Percentiles rank a stretch among this genome's conserved stretches.
These are phyloP conservation scores for Ceriops tagal DNA, from an alignment of 345 rosid species.

Conservation along the genomic window DNA sequence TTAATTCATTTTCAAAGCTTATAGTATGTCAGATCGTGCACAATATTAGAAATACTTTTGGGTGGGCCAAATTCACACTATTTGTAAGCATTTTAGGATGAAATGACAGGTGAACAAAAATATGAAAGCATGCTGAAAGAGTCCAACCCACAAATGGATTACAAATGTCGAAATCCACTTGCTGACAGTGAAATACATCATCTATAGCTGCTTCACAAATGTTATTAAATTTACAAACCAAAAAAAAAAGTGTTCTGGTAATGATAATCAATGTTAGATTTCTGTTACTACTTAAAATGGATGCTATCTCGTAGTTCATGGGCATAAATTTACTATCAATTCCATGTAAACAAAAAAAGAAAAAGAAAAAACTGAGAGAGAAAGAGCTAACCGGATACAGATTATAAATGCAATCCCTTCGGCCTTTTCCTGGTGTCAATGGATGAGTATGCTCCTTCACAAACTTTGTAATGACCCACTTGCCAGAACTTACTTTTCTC, in stretches of 20 bases:
- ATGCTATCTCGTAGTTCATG: not conserved
- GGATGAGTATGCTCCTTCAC: constrained; percentile 90
- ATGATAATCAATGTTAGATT: not conserved
- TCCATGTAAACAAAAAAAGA: not conserved
- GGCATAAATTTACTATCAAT: not conserved
- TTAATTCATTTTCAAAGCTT: too few species aligned
- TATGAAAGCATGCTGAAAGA: too few species aligned
- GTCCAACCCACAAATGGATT: not conserved
- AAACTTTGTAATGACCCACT: constrained; percentile 88
- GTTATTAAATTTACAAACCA: not conserved
- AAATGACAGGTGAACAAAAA: too few species aligned
- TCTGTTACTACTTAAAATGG: not conserved
- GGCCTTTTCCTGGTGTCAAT: constrained; percentile 80
- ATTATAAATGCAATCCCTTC: constrained; percentile 87
- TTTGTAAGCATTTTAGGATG: too few species aligned
- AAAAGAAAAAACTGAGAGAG: not conserved
- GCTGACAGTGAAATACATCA: not conserved
- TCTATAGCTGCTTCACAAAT: not conserved
- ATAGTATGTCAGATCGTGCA: too few species aligned
- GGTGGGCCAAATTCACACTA: too few species aligned
- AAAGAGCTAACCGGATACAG: constrained; percentile 86
- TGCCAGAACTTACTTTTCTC: constrained; percentile 84
- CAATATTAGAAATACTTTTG: too few species aligned
- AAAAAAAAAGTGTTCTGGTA: too few species aligned
- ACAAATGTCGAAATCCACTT: not conserved